phyloP scores from a whole-genome alignment of 176 grass and related monocot genomes.

The Phoenix dactylifera region DNA sequence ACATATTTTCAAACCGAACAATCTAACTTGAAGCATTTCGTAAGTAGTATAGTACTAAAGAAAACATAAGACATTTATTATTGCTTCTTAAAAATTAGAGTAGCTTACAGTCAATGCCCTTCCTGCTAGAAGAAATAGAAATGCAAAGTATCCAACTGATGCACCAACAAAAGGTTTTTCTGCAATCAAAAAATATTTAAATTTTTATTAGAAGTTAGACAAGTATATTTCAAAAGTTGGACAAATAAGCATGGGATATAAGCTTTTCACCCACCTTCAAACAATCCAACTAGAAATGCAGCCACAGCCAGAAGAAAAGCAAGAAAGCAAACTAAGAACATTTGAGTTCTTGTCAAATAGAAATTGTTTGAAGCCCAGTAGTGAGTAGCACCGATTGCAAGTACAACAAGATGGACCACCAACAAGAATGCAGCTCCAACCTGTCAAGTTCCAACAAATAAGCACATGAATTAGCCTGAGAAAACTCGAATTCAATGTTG shows the following conservation, averaged over 20 bases:
- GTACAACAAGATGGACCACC: constrained; percentile 67
- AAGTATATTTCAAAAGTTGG: neutral
- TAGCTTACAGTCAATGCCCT: constrained; percentile 91
- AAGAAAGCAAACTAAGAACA: constrained; percentile 82
- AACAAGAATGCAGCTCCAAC: constrained; percentile 90
- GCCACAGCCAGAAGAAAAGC: constrained; percentile 84
- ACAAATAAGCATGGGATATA: constrained; percentile 1
- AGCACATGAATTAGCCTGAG: neutral
- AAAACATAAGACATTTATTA: no score
- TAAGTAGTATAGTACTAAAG: no score
- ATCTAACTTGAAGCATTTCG: no score
- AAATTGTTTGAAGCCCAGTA: constrained; percentile 99
- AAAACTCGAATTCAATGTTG: no score
- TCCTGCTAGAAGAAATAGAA: constrained; percentile 97
- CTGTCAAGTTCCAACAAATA: constrained; percentile 26
- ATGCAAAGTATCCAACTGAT: constrained; percentile 95
- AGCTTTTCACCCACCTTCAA: constrained; percentile 53
- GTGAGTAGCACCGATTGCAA: constrained; percentile 87
- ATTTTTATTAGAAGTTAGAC: constrained; percentile 4
- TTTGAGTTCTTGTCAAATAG: constrained; percentile 95
- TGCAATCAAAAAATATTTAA: constrained; percentile 23
- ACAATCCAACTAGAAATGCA: constrained; percentile 91
- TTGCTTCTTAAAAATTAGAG: constrained; percentile 18
- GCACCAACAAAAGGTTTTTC: constrained; percentile 91
- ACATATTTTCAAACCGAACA: no score